Conservation (phyloP, 2,329 filamentous ascomycete species). For the Didymella sp. region DNA sequence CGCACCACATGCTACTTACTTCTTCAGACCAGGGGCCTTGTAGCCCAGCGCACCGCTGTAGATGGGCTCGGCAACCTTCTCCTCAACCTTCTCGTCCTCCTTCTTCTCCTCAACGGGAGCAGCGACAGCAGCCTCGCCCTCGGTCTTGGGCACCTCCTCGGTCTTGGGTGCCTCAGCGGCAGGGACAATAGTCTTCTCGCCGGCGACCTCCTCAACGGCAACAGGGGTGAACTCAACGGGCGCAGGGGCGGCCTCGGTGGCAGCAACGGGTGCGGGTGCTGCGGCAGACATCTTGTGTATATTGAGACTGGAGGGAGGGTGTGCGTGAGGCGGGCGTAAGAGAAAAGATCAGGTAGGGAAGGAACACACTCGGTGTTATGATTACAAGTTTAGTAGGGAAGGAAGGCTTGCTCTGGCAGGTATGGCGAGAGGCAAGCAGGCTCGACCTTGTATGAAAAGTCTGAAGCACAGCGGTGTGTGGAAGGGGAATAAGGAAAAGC, state of each 20-base stretch:
- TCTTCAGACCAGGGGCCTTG: constrained; percentile 88
- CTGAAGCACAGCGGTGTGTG: constrained; percentile 42
- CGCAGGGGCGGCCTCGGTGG: constrained; percentile 44
- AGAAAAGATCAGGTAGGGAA: constrained; percentile 25
- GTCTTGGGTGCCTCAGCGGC: constrained; percentile 48
- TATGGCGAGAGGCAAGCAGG: constrained; percentile 32
- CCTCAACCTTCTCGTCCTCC: constrained; percentile 55
- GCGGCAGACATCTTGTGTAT: constrained; percentile 68
- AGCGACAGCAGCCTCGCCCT: constrained; percentile 36
- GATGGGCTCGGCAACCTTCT: constrained; percentile 67
- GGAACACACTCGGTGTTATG: constrained; percentile 26
- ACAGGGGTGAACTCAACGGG: constrained; percentile 47
- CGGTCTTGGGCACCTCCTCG: constrained; percentile 23
- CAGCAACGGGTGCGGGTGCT: constrained; percentile 71
- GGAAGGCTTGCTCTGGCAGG: constrained; percentile 41
- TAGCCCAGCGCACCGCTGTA: constrained; percentile 86
- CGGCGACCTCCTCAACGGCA: constrained; percentile 51
- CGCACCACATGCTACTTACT: constrained; percentile 66
- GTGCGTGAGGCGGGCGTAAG: constrained; percentile 18
- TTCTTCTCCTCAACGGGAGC: constrained; percentile 48
- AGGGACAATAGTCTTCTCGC: constrained; percentile 48
- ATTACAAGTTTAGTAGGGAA: constrained; percentile 46
- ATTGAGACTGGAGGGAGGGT: constrained; percentile 13
- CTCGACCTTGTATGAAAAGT: constrained; percentile 38
- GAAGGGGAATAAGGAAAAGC: constrained; percentile 41